Percentiles rank a stretch among this genome's conserved stretches.
phyloP scores from a whole-genome alignment of 1,139 yeast genomes.

The Spathaspora sp. region DNA sequence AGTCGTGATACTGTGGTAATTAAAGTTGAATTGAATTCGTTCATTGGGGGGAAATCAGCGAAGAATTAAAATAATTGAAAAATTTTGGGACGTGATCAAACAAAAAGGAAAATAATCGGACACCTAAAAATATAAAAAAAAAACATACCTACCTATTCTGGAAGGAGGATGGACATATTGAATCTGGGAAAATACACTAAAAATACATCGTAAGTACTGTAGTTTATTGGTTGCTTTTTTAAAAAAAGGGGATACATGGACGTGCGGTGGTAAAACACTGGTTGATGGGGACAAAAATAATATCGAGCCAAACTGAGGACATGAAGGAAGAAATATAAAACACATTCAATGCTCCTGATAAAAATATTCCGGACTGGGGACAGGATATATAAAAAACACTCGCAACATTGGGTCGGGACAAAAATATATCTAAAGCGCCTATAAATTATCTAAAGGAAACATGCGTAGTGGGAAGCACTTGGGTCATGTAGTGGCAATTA shows the following conservation, averaged over 20 bases:
- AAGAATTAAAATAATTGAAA: background rate
- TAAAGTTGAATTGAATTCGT: background rate
- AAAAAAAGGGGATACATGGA: too few relatives aligned
- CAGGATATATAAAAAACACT: background rate
- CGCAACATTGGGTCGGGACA: background rate
- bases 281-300: background rate
- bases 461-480: conserved; percentile 4
- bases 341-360: background rate
- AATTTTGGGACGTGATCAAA: background rate
- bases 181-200: conserved; percentile 2
- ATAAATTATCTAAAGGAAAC: background rate
- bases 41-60: conserved; percentile 1
- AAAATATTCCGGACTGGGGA: background rate
- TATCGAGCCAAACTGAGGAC: background rate
- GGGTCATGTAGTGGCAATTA: background rate
- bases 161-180: background rate
- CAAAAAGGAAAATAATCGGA: background rate
- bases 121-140: background rate
- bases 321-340: background rate
- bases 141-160: conserved; percentile 5
- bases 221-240: conserved; percentile 2
- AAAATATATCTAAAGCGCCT: background rate
- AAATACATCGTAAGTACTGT: conserved; percentile 7
- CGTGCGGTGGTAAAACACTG: background rate
- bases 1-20: background rate